These are phyloP conservation scores for Trichosporon coremiiforme DNA, from an alignment of 1,284 basidiomycete species.

Conservation along the genomic window DNA sequence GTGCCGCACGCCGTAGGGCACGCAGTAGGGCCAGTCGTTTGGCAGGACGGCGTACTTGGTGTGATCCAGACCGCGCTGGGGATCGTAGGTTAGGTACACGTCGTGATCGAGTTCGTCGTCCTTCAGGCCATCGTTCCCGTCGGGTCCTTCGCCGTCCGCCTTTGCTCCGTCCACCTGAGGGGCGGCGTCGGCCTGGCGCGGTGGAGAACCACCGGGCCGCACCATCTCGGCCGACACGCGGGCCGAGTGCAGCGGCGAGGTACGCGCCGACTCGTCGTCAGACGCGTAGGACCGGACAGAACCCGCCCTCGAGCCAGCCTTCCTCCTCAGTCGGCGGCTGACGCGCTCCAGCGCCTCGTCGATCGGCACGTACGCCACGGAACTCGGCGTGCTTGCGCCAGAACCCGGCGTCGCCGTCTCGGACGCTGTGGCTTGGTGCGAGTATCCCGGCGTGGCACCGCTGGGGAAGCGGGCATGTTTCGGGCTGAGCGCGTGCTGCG, in stretches of 20 bases:
- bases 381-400: conserved; percentile 28
- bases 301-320: background rate
- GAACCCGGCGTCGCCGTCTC: conserved; percentile 5
- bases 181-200: background rate
- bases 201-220: background rate
- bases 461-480: background rate
- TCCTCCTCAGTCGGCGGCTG: background rate
- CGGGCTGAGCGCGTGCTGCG: conserved; percentile 20
- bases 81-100: conserved; percentile 43
- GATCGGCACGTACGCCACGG: conserved; percentile 29
- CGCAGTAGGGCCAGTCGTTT: conserved; percentile 56
- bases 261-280: background rate
- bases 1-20: conserved; percentile 52
- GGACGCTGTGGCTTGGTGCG: conserved; percentile 23
- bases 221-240: background rate
- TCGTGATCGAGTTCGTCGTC: conserved; percentile 20
- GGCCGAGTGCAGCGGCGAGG: background rate
- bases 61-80: conserved; percentile 37
- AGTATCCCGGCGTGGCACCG: conserved; percentile 2
- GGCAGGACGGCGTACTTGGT: conserved; percentile 49
- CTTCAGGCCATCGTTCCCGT: conserved; percentile 6
- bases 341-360: conserved; percentile 27
- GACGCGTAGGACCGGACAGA: background rate
- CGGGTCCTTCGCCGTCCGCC: conserved; percentile 25
- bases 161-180: no score